Evolutionary conservation across 2,329 filamentous ascomycete genomes (phyloP).

Genomic region (Penicillium freii): DNA sequence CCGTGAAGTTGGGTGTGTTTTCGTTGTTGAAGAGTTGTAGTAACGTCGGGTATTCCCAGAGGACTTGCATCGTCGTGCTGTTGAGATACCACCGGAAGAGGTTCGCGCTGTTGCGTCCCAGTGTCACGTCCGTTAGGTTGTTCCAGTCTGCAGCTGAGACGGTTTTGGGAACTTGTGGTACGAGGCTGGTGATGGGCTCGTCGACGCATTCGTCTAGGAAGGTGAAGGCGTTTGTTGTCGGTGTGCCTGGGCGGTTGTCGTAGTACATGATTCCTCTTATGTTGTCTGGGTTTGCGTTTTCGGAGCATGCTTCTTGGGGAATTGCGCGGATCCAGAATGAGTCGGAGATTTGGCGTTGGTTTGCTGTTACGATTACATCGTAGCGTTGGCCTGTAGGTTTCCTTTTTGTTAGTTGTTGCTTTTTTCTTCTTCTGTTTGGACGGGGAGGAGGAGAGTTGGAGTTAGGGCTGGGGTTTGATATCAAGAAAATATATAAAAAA

Average conservation of each 20-base stretch:
- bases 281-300: slow-evolving; percentile 42
- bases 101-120: slow-evolving; percentile 10
- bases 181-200: slow-evolving; percentile 27
- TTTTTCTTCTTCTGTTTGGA: not conserved
- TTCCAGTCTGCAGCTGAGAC: slow-evolving; percentile 19
- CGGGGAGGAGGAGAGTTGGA: not conserved
- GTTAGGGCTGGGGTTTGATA: not conserved
- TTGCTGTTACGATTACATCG: slow-evolving; percentile 37
- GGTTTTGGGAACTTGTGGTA: slow-evolving; percentile 26
- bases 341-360: slow-evolving; percentile 22
- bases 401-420: not conserved
- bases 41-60: slow-evolving; percentile 34
- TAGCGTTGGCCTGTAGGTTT: slow-evolving; percentile 37
- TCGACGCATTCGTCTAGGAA: slow-evolving; percentile 29
- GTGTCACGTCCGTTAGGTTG: slow-evolving; percentile 17
- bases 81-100: slow-evolving; percentile 37
- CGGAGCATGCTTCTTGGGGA: slow-evolving; percentile 44
- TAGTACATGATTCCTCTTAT: slow-evolving; percentile 54
- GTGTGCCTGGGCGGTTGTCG: slow-evolving; percentile 10
- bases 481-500: too few species aligned
- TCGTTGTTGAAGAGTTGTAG: slow-evolving; percentile 22
- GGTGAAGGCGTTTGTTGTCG: slow-evolving; percentile 20
- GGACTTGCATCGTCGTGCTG: slow-evolving; percentile 31
- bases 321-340: slow-evolving; percentile 47
- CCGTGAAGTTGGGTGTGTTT: slow-evolving; percentile 11